Evolutionary conservation across 2,329 filamentous ascomycete species (phyloP), one percentile per base, ranked within the genome.

Genomic region (Epicoccum nigrum): DNA sequence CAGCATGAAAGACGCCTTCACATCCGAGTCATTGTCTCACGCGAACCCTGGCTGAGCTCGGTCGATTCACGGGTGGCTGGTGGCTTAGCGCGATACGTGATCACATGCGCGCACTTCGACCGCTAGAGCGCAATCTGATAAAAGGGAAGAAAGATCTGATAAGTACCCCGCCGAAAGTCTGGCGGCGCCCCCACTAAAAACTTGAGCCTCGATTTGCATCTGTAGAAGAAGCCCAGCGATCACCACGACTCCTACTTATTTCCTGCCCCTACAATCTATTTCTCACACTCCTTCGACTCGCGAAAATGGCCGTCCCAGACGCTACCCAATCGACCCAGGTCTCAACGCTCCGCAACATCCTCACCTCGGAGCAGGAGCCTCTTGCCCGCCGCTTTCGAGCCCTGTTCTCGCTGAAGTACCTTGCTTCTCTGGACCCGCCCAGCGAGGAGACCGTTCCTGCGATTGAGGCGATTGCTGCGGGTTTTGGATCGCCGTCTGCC

Each of bases 361-460:
- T 99, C 54, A 87, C 83, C 65, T 88, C 89, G 40, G 94, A 97
- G 78, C 77, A 83, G 12, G 88, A 89, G 56, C 86, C 92, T 37
- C 88, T 99, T 46, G 88, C 92, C 31, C 82, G 90, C 58, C 91
- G 94, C 58, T 99, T 97, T 77, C 91, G 94, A 65, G 93, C 94
- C 34, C 89, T 99, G 64, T 99, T 99, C 80, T 97, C 93, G 15
- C 86, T 99, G 54, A 99, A 99, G 79, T 90, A 97, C 73, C 80
- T 97, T 54, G 93, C 94, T 39, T 86, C 84, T 51, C 83, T 86
- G 59, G 74, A 81, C 30, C 82, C 83, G 8, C 75, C 83, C 1
- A 83, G 79, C 21, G 73, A 78, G 33, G 76, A 85, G 59, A 83
- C 81, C 0, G 77, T 86, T 7, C 85, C 86, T 33, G 83, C 88